Evolutionary conservation across 2,329 filamentous ascomycete species (phyloP), one percentile per base, ranked within the genome.

Genomic region (Fusarium nelsonii): DNA sequence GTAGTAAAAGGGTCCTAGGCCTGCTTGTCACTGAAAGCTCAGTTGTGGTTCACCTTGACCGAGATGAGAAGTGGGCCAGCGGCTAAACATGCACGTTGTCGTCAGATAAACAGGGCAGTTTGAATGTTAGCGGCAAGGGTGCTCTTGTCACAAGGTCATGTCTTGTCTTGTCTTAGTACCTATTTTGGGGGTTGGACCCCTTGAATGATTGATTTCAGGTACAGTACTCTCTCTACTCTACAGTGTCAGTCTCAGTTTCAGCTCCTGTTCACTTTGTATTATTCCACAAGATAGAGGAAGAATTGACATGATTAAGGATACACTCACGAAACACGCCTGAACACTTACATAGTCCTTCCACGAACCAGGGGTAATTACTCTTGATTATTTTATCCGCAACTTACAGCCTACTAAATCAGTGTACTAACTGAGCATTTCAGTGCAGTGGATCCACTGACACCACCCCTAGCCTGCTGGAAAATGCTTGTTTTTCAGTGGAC

Each of bases 401-500:
- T 51, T 40, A 40, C 48, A 51, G 23, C 14, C 23, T 23, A 23
- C 23, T 23, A 23, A 23, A 23, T 23, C 39, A 30, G 30, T 30
- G 30, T 30, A 30, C 30, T 30, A 9, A 30, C 30, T 9, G 30
- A 8, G 30, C 30, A 30, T 30, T 30, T 30, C 30, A 30, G 30
- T 28, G 43, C 41, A 36, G 52, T 61, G 65, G 65, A 46, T 55
- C 52, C 39, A 48, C 63, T 57, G 46, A 26, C 43, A 50, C 37
- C 41, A 62, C 66, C 56, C 66, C 66, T 69, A 58, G 52, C 39
- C 18, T 20, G 23, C 48, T 51, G 34, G 8, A 51, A 69, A 63
- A 63, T 58, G 62, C 66, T 69, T 70, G 49, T 59, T 70, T 68
- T 63, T 69, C 67, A 69, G 63, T 69, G 67, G 66, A 54, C 54